phyloP scores from a whole-genome alignment of 768 basidiomycete species.

The Mycena maculata region DNA sequence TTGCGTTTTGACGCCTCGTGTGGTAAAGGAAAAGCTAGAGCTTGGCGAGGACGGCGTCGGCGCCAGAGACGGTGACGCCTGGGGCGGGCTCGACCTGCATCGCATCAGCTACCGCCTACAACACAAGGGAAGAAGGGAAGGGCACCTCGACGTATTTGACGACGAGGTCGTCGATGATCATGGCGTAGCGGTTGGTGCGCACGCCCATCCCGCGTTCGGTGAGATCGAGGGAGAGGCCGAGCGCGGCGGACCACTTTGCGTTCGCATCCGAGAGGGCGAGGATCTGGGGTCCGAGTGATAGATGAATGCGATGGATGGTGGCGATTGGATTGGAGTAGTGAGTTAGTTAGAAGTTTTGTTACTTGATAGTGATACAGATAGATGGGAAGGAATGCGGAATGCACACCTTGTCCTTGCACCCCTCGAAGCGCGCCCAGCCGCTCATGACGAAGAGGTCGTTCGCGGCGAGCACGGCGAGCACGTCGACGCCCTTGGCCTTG shows the following conservation, averaged over 20 bases:
- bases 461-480: slow-evolving; percentile 78
- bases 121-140: neutral
- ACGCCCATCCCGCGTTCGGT: slow-evolving; percentile 60
- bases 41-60: slow-evolving; percentile 64
- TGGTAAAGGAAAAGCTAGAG: neutral
- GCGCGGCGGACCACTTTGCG: slow-evolving; percentile 64
- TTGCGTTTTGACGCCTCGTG: too few relatives aligned
- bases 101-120: too few relatives aligned
- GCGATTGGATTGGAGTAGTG: slow-evolving; percentile 3
- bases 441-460: slow-evolving; percentile 86
- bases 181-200: slow-evolving; percentile 71
- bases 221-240: slow-evolving; percentile 69
- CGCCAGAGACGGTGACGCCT: slow-evolving; percentile 67
- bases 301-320: too few relatives aligned
- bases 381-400: neutral
- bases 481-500: slow-evolving; percentile 81
- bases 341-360: slow-evolving; percentile 2
- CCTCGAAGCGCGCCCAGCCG: slow-evolving; percentile 69
- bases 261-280: slow-evolving; percentile 66
- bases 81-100: slow-evolving; percentile 59
- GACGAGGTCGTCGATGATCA: slow-evolving; percentile 76
- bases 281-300: slow-evolving; percentile 57
- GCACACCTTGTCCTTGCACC: slow-evolving; percentile 71
- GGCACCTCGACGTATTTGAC: slow-evolving; percentile 75
- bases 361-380: slow-evolving; percentile 2